A percentile compares a stretch with the other conserved stretches of the same genome.
Evolutionary conservation across 1,284 basidiomycete species (phyloP).

Genomic region (Ceratobasidium sp.): DNA sequence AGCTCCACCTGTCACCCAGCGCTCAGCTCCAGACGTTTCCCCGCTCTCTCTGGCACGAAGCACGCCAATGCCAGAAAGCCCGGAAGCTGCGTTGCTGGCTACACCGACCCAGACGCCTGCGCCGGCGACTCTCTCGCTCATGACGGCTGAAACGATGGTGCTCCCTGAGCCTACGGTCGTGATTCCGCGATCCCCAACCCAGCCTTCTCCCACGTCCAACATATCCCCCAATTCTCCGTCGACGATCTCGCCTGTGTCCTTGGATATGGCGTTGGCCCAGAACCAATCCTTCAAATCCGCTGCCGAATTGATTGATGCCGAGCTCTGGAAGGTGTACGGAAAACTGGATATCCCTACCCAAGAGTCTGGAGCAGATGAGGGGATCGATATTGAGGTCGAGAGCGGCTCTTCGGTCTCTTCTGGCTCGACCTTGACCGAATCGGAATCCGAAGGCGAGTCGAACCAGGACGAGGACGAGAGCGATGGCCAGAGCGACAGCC

Average conservation of each 20-base stretch:
- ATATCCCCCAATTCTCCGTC: conserved; percentile 6
- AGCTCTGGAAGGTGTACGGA: conserved; percentile 22
- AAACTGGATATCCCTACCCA: background rate
- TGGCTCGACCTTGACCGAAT: conserved; percentile 2
- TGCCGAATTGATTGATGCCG: conserved; percentile 19
- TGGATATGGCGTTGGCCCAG: conserved; percentile 6
- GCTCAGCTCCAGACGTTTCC: background rate
- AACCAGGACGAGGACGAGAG: background rate
- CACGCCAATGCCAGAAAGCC: conserved; percentile 20
- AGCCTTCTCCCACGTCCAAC: conserved; percentile 18
- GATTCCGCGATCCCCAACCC: conserved; percentile 19
- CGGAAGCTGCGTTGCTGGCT: background rate
- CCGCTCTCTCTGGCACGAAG: conserved; percentile 10
- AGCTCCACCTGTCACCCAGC: background rate
- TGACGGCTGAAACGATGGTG: background rate
- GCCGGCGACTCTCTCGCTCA: background rate
- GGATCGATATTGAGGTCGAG: conserved; percentile 19
- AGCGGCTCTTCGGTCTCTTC: conserved; percentile 26
- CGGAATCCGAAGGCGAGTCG: background rate
- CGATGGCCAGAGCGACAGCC: background rate
- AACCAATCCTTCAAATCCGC: conserved; percentile 25
- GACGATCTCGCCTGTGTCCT: conserved; percentile 3
- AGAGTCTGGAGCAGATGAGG: conserved; percentile 1
- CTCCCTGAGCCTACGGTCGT: conserved; percentile 7
- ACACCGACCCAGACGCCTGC: background rate